A percentile compares a stretch with the other conserved stretches of the same genome.
Conservation (phyloP, 768 basidiomycete species). For the Agaricus blazei region DNA sequence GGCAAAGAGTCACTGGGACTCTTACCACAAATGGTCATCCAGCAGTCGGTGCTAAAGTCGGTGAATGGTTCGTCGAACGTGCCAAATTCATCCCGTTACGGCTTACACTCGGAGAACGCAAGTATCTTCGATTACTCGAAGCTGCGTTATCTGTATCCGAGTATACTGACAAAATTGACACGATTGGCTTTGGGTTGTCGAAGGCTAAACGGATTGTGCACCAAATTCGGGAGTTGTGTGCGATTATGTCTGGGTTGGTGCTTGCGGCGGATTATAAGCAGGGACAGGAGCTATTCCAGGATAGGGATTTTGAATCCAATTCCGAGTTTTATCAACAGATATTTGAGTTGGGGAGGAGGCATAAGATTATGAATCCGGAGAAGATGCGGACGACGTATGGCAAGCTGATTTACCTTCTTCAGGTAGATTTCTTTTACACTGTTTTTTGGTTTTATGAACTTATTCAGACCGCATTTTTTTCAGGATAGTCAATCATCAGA, state of each 20-base stretch:
- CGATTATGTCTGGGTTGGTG: conserved; percentile 80
- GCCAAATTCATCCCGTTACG: conserved; percentile 79
- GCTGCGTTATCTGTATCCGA: conserved; percentile 82
- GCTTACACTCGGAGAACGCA: conserved; percentile 69
- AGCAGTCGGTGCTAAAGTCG: conserved; percentile 52
- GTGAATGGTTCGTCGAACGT: conserved; percentile 84
- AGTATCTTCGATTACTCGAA: conserved; percentile 79
- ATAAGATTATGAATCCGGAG: conserved; percentile 92
- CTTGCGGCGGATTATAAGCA: conserved; percentile 83
- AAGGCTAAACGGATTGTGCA: conserved; percentile 86
- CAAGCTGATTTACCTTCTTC: conserved; percentile 78
- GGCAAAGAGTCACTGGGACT: conserved; percentile 33
- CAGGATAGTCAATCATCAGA: conserved; percentile 85
- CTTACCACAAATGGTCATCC: conserved; percentile 45
- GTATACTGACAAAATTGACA: conserved; percentile 89
- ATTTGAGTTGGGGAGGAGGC: conserved; percentile 78
- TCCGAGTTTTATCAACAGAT: conserved; percentile 74
- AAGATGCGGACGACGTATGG: conserved; percentile 90
- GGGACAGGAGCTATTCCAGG: conserved; percentile 81
- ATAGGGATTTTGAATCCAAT: conserved; percentile 78
- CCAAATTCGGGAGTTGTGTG: conserved; percentile 83
- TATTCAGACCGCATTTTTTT: conserved; percentile 9
- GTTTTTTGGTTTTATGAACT: not conserved
- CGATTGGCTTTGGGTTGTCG: conserved; percentile 67
- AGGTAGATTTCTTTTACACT: conserved; percentile 38